Conservation (phyloP, 2,329 filamentous ascomycete species). For the Didymella pomorum region DNA sequence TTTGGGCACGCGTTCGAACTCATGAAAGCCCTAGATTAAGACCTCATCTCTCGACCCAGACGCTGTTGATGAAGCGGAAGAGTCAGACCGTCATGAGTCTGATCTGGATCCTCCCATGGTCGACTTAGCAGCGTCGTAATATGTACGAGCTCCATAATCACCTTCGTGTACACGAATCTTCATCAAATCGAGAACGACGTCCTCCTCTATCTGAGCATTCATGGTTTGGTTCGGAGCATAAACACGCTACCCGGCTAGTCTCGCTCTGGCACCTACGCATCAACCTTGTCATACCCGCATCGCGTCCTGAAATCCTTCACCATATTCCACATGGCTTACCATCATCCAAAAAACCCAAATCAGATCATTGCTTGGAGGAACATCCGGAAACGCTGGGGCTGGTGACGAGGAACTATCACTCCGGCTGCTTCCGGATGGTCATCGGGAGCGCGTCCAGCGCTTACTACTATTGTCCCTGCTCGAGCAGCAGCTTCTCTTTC, state of each 20-base stretch:
- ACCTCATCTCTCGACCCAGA: no score
- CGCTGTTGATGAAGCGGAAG: not conserved
- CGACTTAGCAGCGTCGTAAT: not conserved
- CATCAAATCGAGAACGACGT: no score
- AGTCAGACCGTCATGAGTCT: not conserved
- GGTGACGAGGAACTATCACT: no score
- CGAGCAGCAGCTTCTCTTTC: no score
- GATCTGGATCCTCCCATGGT: not conserved
- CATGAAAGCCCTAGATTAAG: conserved; percentile 7
- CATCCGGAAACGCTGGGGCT: no score
- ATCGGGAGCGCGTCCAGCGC: no score
- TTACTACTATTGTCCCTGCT: no score
- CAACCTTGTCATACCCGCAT: not conserved
- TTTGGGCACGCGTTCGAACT: conserved; percentile 18
- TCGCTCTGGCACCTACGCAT: not conserved
- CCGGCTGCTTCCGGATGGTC: no score
- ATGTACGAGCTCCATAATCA: not conserved
- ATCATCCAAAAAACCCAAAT: not conserved
- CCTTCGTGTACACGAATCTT: not conserved
- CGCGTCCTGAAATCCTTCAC: not conserved
- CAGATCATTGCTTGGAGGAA: no score
- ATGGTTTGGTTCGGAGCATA: no score
- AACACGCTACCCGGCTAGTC: not conserved
- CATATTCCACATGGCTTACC: not conserved
- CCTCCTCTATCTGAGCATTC: no score